Conservation (phyloP, 1,284 basidiomycete species). For the Polyporus tsugae region DNA sequence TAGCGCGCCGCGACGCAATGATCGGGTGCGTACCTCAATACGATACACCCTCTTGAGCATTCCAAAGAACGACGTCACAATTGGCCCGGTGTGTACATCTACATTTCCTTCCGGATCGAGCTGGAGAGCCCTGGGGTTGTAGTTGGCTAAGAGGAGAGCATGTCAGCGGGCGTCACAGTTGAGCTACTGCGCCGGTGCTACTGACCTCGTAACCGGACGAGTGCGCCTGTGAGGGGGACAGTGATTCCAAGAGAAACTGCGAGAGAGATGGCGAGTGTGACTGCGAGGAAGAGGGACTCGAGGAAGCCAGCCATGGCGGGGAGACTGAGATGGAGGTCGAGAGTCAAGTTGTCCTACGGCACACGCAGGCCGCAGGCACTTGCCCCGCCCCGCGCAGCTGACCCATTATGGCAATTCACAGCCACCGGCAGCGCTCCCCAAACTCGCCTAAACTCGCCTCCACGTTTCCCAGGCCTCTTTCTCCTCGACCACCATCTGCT, state of each 20-base stretch:
- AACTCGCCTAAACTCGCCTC: conserved; percentile 26
- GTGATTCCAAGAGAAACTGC: conserved; percentile 50
- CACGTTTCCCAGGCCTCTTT: conserved; percentile 40
- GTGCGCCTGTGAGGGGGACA: conserved; percentile 72
- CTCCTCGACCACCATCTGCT: conserved; percentile 48
- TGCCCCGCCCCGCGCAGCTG: conserved; percentile 21
- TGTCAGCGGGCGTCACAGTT: conserved; percentile 8
- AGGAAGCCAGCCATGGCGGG: conserved; percentile 35
- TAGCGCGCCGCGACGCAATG: background rate
- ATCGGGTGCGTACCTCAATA: conserved; percentile 65
- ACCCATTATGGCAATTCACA: conserved; percentile 23
- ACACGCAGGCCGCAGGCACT: conserved; percentile 7
- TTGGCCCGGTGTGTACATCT: conserved; percentile 78
- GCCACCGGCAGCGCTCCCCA: conserved; percentile 32
- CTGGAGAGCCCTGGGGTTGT: conserved; percentile 84
- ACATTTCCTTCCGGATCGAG: conserved; percentile 81
- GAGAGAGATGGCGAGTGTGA: conserved; percentile 60
- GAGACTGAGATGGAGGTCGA: conserved; percentile 46
- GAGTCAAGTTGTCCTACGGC: conserved; percentile 17
- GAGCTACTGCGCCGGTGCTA: background rate
- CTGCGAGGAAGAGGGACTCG: conserved; percentile 41
- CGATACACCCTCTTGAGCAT: conserved; percentile 80
- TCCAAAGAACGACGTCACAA: conserved; percentile 66
- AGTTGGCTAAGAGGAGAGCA: conserved; percentile 59
- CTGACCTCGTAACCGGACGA: conserved; percentile 68